Evolutionary conservation across 495 filamentous ascomycete species (phyloP).

Genomic region (Niebla homalea): DNA sequence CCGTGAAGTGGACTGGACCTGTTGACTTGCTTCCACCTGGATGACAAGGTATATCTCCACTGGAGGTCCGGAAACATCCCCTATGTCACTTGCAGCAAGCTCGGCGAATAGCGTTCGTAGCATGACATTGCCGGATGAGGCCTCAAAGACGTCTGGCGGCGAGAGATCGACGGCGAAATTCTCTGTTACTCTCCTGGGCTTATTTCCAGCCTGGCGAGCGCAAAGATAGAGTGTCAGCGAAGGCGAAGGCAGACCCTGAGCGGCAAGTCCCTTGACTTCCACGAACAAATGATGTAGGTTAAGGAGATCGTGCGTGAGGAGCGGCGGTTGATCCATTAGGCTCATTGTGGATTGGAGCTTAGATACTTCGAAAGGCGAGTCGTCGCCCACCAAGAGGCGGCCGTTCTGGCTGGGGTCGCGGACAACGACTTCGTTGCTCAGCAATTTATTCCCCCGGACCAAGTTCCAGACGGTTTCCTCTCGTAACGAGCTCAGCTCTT

Average conservation of each 20-base stretch:
- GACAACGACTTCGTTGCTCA: slow-evolving; percentile 85
- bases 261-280: slow-evolving; percentile 67
- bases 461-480: slow-evolving; percentile 91
- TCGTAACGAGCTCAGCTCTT: slow-evolving; percentile 62
- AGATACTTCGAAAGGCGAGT: slow-evolving; percentile 84
- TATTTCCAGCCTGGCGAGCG: slow-evolving; percentile 46
- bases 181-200: slow-evolving; percentile 61
- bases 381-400: slow-evolving; percentile 75
- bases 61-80: slow-evolving; percentile 53
- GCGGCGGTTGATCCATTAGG: slow-evolving; percentile 68
- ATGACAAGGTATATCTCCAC: slow-evolving; percentile 72
- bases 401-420: slow-evolving; percentile 74
- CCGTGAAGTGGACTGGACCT: slow-evolving; percentile 25
- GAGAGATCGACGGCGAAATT: slow-evolving; percentile 70
- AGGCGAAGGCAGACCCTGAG: slow-evolving; percentile 54
- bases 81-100: slow-evolving; percentile 67
- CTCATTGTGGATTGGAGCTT: slow-evolving; percentile 92
- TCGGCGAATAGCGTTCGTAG: slow-evolving; percentile 83
- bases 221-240: slow-evolving; percentile 72
- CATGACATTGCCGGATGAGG: slow-evolving; percentile 27
- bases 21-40: slow-evolving; percentile 54
- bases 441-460: slow-evolving; percentile 82
- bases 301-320: slow-evolving; percentile 48
- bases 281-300: slow-evolving; percentile 75
- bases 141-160: slow-evolving; percentile 49